A percentile compares a stretch with the other conserved stretches of the same genome.
Evolutionary conservation across 768 basidiomycete species (phyloP).

Genomic region (Mycena sanguinolenta): DNA sequence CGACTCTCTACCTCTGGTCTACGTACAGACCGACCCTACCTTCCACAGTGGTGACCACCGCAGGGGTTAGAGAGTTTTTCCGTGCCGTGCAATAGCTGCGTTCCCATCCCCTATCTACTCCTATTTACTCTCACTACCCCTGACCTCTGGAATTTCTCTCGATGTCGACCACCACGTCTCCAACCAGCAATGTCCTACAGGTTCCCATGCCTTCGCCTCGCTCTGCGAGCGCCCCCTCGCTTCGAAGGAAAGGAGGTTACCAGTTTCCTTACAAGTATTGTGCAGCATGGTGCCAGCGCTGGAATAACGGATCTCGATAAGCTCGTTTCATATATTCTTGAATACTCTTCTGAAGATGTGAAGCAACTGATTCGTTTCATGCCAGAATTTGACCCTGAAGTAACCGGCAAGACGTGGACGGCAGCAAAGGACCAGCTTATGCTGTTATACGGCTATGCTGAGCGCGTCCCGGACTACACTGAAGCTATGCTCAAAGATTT

Average conservation of each 20-base stretch:
- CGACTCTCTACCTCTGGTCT: too few species aligned
- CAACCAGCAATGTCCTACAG: not conserved
- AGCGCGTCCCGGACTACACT: slow-evolving; percentile 4
- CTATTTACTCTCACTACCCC: not conserved
- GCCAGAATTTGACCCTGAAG: slow-evolving; percentile 14
- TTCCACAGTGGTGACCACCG: too few species aligned
- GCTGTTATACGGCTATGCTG: slow-evolving; percentile 2
- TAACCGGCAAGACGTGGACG: not conserved
- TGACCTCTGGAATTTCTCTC: not conserved
- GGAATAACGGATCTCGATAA: slow-evolving; percentile 23
- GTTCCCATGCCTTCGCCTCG: slow-evolving; percentile 25
- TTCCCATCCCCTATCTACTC: too few species aligned
- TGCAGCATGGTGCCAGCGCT: slow-evolving; percentile 23
- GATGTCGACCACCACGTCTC: too few species aligned
- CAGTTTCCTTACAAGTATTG: not conserved
- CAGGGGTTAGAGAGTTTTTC: too few species aligned
- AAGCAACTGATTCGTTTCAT: not conserved
- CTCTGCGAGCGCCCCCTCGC: not conserved
- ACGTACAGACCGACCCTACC: too few species aligned
- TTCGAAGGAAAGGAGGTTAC: slow-evolving; percentile 23
- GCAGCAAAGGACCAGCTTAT: not conserved
- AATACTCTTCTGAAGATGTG: slow-evolving; percentile 17
- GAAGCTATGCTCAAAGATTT: not conserved
- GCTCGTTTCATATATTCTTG: slow-evolving; percentile 20
- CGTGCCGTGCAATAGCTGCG: too few species aligned